These are phyloP conservation scores for Chlamydomonas reinhardtii DNA, from an alignment of 163 green algal genomes.

Conservation along the genomic window DNA sequence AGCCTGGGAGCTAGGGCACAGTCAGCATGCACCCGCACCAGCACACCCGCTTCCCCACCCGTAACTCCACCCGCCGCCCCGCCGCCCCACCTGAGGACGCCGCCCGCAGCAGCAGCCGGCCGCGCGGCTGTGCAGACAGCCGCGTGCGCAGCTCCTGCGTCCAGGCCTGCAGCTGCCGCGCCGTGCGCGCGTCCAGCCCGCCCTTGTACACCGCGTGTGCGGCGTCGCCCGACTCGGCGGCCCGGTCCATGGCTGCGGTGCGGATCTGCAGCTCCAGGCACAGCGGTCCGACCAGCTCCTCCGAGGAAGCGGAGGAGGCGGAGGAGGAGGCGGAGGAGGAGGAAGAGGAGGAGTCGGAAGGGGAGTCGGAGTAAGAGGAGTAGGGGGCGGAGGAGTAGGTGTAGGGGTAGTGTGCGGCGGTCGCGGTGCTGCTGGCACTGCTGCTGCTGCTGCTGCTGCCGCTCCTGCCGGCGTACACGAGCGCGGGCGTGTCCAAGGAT, in stretches of 20 bases:
- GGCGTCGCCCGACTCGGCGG: conserved; percentile 79
- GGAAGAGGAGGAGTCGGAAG: no score
- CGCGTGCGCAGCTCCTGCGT: conserved; percentile 48
- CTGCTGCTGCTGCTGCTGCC: no score
- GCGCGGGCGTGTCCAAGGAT: no score
- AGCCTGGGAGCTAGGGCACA: no score
- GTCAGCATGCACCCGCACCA: no score
- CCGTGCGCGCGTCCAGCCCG: conserved; percentile 71
- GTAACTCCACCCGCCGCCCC: not conserved
- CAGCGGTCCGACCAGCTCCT: not conserved
- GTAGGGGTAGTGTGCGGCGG: no score
- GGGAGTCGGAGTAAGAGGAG: no score
- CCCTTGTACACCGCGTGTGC: conserved; percentile 89
- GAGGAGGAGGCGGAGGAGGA: no score
- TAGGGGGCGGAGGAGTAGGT: not conserved
- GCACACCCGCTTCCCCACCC: no score
- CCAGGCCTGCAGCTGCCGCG: conserved; percentile 60
- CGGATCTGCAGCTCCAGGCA: conserved; percentile 85
- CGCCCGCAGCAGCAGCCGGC: conserved; percentile 25
- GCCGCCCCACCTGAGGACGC: not conserved
- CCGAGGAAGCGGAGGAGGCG: no score
- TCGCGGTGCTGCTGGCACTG: no score
- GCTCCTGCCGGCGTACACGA: no score
- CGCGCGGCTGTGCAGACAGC: conserved; percentile 1
- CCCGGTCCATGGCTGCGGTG: conserved; percentile 81